phyloP scores from a whole-genome alignment of 495 filamentous ascomycete genomes.

The Trypethelium eluteriae region DNA sequence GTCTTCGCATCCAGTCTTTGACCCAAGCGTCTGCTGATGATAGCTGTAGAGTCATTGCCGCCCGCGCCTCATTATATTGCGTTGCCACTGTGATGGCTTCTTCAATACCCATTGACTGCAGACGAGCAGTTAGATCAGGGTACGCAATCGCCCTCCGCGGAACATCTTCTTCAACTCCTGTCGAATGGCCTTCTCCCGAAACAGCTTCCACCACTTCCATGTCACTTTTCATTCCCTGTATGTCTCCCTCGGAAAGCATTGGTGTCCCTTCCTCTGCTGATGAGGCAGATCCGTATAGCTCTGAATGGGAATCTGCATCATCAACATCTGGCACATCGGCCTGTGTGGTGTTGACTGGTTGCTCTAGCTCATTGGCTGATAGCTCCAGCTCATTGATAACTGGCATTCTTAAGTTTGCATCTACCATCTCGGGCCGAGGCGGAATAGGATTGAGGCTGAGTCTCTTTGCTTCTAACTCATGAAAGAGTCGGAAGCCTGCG shows the following conservation, averaged over 20 bases:
- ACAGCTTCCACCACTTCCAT: neutral
- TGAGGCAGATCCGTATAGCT: neutral
- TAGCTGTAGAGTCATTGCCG: neutral
- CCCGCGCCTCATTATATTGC: slow-evolving; percentile 1
- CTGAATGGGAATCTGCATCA: neutral
- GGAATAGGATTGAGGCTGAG: slow-evolving; percentile 31
- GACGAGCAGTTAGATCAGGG: neutral
- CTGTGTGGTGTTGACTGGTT: neutral
- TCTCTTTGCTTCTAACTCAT: slow-evolving; percentile 33
- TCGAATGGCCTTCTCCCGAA: neutral
- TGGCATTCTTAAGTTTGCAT: neutral
- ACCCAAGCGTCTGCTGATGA: slow-evolving; percentile 23
- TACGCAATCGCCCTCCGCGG: neutral
- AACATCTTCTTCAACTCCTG: neutral
- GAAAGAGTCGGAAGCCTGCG: slow-evolving; percentile 33
- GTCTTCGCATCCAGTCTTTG: slow-evolving; percentile 15
- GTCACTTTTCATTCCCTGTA: neutral
- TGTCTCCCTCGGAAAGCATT: no score
- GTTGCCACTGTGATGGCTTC: neutral
- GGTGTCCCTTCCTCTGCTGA: neutral
- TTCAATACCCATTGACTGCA: neutral
- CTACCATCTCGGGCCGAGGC: slow-evolving; percentile 19
- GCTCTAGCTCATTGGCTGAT: neutral
- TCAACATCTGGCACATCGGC: neutral
- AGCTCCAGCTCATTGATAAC: neutral